Evolutionary conservation across 2,329 filamentous ascomycete genomes (phyloP).

Genomic region (Stagonosporopsis vannaccii): DNA sequence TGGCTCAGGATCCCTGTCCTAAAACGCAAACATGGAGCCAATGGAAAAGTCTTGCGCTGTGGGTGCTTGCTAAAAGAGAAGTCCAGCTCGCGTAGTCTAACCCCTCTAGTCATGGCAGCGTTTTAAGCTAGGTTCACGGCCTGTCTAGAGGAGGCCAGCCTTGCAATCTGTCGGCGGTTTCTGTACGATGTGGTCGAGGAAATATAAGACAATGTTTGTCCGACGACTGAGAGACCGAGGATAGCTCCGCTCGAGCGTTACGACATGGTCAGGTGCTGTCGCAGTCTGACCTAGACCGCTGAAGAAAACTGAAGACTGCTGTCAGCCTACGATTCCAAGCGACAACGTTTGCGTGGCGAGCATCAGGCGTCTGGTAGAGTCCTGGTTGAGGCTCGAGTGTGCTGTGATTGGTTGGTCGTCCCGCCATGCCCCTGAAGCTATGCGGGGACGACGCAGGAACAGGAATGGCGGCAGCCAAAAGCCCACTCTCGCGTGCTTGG

Average conservation of each 20-base stretch:
- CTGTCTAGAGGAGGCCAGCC: slow-evolving; percentile 27
- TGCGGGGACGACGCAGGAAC: slow-evolving; percentile 36
- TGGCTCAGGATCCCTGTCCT: slow-evolving; percentile 32
- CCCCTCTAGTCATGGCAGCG: slow-evolving; percentile 28
- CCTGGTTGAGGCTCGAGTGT: slow-evolving; percentile 18
- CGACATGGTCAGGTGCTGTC: not conserved
- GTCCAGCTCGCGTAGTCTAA: slow-evolving; percentile 29
- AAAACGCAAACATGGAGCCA: slow-evolving; percentile 29
- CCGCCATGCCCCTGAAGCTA: slow-evolving; percentile 31
- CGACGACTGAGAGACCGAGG: slow-evolving; percentile 2
- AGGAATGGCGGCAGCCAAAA: slow-evolving; percentile 31
- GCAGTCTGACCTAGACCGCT: not conserved
- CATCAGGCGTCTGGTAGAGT: slow-evolving; percentile 20
- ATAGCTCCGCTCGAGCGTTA: not conserved
- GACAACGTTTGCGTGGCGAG: slow-evolving; percentile 15
- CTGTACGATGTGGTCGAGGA: slow-evolving; percentile 3
- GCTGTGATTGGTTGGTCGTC: slow-evolving; percentile 34
- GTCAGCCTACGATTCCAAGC: slow-evolving; percentile 1
- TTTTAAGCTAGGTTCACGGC: slow-evolving; percentile 33
- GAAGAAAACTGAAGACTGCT: not conserved
- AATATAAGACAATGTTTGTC: slow-evolving; percentile 1
- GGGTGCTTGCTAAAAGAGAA: slow-evolving; percentile 34
- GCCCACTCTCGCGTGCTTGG: slow-evolving; percentile 35
- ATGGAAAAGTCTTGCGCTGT: slow-evolving; percentile 24
- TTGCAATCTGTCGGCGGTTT: slow-evolving; percentile 13